These are phyloP conservation scores for Aspergillus aculeatus DNA, from an alignment of 2,329 filamentous ascomycete genomes.

Conservation along the genomic window DNA sequence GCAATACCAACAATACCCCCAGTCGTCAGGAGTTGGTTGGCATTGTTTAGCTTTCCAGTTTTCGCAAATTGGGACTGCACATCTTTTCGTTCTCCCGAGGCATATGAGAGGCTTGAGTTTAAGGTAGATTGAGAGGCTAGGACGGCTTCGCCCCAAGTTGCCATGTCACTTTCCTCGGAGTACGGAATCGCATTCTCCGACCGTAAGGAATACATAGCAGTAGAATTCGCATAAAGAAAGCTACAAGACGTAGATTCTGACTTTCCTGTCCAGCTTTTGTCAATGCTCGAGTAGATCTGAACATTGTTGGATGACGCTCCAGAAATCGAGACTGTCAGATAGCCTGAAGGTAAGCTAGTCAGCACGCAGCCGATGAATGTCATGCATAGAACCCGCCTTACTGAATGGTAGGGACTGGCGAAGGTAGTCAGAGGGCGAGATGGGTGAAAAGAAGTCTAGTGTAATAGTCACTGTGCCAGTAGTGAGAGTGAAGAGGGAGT, in stretches of 20 bases:
- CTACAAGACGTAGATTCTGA: constrained; percentile 22
- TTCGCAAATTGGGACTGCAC: constrained; percentile 34
- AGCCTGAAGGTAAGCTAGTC: constrained; percentile 28
- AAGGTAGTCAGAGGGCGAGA: constrained; percentile 43
- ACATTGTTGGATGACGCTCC: constrained; percentile 27
- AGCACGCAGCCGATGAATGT: too few relatives aligned
- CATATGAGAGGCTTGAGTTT: constrained; percentile 28
- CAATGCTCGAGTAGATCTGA: constrained; percentile 46
- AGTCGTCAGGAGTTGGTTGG: constrained; percentile 25
- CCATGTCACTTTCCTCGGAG: constrained; percentile 41
- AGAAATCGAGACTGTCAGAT: constrained; percentile 40
- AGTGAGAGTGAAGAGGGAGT: constrained; percentile 40
- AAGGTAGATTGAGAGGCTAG: constrained; percentile 37
- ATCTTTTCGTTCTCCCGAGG: constrained; percentile 28
- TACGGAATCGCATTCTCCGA: constrained; percentile 33
- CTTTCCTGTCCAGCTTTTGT: constrained; percentile 45
- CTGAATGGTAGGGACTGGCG: constrained; percentile 48
- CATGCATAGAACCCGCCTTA: constrained; percentile 11
- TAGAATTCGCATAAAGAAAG: constrained; percentile 25
- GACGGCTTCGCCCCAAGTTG: constrained; percentile 44
- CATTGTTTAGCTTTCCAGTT: constrained; percentile 29
- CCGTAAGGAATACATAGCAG: constrained; percentile 34
- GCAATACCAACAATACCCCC: constrained; percentile 38
- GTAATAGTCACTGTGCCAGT: constrained; percentile 37
- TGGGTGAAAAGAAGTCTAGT: constrained; percentile 48